These are phyloP conservation scores for Lablab purpureus DNA, from an alignment of 306 rosid genomes.

Conservation along the genomic window DNA sequence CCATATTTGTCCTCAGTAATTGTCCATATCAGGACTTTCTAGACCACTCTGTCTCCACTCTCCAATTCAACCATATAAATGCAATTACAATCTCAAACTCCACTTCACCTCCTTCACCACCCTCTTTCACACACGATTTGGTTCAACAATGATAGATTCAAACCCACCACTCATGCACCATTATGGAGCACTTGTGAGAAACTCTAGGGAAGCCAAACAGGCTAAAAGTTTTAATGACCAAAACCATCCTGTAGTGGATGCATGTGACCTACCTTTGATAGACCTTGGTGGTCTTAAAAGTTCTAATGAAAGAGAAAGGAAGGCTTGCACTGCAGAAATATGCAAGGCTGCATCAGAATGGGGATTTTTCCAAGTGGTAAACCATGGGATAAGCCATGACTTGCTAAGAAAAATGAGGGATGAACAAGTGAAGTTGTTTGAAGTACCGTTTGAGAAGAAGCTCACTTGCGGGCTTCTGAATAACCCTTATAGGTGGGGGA, in stretches of 20 bases:
- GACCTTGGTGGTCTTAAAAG: slow-evolving; percentile 72
- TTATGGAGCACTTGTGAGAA: slow-evolving; percentile 59
- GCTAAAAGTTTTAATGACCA: slow-evolving; percentile 32
- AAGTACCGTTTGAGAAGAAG: slow-evolving; percentile 70
- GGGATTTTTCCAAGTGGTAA: slow-evolving; percentile 91
- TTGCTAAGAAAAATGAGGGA: slow-evolving; percentile 65
- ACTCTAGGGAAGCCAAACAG: slow-evolving; percentile 41
- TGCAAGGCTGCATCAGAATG: slow-evolving; percentile 77
- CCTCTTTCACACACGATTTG: slow-evolving; percentile 22
- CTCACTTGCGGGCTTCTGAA: slow-evolving; percentile 65
- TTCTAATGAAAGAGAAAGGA: slow-evolving; percentile 49
- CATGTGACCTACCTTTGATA: slow-evolving; percentile 79
- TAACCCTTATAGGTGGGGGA: slow-evolving; percentile 86
- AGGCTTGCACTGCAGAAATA: slow-evolving; percentile 67
- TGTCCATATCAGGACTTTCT: slow-evolving; percentile 47
- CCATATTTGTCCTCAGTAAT: slow-evolving; percentile 57
- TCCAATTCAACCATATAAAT: slow-evolving; percentile 56
- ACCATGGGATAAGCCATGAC: slow-evolving; percentile 76
- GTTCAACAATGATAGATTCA: slow-evolving; percentile 58
- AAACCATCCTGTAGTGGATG: slow-evolving; percentile 50
- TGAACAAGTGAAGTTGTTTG: slow-evolving; percentile 75
- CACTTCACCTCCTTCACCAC: slow-evolving; percentile 16
- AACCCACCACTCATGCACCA: slow-evolving; percentile 77
- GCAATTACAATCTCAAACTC: slow-evolving; percentile 39
- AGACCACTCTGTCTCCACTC: slow-evolving; percentile 31